phyloP scores from a whole-genome alignment of 345 rosid species.

The Camelina laxa region DNA sequence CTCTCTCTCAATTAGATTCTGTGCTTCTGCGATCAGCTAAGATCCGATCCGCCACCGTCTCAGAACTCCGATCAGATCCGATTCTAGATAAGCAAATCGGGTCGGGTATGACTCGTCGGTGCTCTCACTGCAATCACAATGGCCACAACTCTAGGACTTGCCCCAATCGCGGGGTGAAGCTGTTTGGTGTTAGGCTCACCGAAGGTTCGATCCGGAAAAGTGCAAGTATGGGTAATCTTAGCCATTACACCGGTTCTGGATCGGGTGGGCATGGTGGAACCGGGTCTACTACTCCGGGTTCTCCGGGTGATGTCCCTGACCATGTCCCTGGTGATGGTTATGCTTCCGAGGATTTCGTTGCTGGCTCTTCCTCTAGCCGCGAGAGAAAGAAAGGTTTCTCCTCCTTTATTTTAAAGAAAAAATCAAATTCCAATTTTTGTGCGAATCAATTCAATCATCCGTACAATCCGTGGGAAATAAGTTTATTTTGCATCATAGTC shows the following conservation, averaged over 20 bases:
- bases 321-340: slow-evolving; percentile 76
- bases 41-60: slow-evolving; percentile 43
- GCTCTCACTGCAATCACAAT: slow-evolving; percentile 99
- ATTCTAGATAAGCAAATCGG: slow-evolving; percentile 10
- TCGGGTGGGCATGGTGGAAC: slow-evolving; percentile 48
- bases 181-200: slow-evolving; percentile 91
- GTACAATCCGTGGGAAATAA: neutral
- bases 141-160: slow-evolving; percentile 99
- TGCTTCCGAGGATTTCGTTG: slow-evolving; percentile 94
- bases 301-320: slow-evolving; percentile 70
- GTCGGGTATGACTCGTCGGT: slow-evolving; percentile 79
- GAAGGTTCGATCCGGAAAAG: slow-evolving; percentile 97
- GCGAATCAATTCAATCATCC: neutral
- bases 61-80: slow-evolving; percentile 42
- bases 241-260: slow-evolving; percentile 67
- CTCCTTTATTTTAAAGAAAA: neutral
- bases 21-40: slow-evolving; percentile 43
- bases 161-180: slow-evolving; percentile 92
- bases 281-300: slow-evolving; percentile 60
- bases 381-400: slow-evolving; percentile 87
- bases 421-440: neutral
- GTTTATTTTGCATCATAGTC: slow-evolving; percentile 6
- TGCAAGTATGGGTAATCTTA: slow-evolving; percentile 95
- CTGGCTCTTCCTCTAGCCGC: slow-evolving; percentile 91
- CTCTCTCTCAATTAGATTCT: slow-evolving; percentile 36